These are phyloP conservation scores for Aspergillus awamori DNA, from an alignment of 2,329 filamentous ascomycete species.

Conservation along the genomic window DNA sequence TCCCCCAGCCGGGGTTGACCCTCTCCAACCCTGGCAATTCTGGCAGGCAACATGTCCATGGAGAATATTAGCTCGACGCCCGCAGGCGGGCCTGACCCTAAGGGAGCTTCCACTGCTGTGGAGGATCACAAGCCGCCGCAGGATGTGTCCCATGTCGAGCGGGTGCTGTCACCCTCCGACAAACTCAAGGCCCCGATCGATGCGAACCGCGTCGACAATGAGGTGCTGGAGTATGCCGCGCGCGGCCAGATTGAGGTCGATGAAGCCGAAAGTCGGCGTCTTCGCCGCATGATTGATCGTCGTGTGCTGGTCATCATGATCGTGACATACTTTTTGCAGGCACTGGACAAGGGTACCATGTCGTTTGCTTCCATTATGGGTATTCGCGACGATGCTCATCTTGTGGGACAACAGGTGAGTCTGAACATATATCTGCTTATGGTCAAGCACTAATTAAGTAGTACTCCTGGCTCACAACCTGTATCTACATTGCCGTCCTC, in stretches of 20 bases:
- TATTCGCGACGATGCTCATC: slow-evolving; percentile 50
- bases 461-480: slow-evolving; percentile 73
- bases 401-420: slow-evolving; percentile 43
- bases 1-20: neutral
- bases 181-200: slow-evolving; percentile 58
- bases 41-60: slow-evolving; percentile 7
- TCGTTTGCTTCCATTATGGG: slow-evolving; percentile 49
- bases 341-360: slow-evolving; percentile 46
- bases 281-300: slow-evolving; percentile 67
- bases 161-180: slow-evolving; percentile 50
- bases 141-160: slow-evolving; percentile 52
- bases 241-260: slow-evolving; percentile 60
- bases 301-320: slow-evolving; percentile 73
- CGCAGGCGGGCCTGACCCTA: neutral
- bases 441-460: slow-evolving; percentile 32
- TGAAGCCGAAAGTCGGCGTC: slow-evolving; percentile 60
- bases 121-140: slow-evolving; percentile 9
- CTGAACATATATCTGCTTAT: neutral
- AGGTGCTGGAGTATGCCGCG: slow-evolving; percentile 70
- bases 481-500: slow-evolving; percentile 72
- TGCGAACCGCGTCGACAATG: slow-evolving; percentile 66
- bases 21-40: neutral
- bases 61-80: neutral
- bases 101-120: neutral
- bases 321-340: slow-evolving; percentile 70